A percentile compares a stretch with the other conserved stretches of the same genome.
Evolutionary conservation across 495 filamentous ascomycete species (phyloP).

Genomic region (Niebla homalea): DNA sequence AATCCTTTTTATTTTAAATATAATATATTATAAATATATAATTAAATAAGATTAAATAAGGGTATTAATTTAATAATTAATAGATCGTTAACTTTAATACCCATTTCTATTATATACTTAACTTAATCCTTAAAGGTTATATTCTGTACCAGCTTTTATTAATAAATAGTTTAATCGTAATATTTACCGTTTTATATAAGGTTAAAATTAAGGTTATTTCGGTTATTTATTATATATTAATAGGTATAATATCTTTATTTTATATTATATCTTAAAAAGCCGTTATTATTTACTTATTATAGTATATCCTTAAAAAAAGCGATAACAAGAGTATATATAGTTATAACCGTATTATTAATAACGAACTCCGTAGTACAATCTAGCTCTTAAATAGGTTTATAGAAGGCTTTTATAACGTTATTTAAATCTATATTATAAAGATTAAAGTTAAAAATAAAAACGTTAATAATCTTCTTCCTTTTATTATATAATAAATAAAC

Average conservation of each 20-base stretch:
- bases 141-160: background rate
- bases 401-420: conserved; percentile 2
- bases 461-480: background rate
- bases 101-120: background rate
- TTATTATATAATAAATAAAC: conserved; percentile 2
- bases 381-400: conserved; percentile 1
- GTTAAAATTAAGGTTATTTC: background rate
- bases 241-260: background rate
- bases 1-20: background rate
- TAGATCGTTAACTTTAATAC: background rate
- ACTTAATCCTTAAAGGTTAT: background rate
- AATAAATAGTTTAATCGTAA: background rate
- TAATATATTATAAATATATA: background rate
- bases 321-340: conserved; percentile 1
- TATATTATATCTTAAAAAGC: conserved; percentile 3
- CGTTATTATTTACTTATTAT: background rate
- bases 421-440: conserved; percentile 1
- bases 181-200: background rate
- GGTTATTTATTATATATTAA: background rate
- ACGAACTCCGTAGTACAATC: background rate
- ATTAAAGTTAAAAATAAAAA: conserved; percentile 2
- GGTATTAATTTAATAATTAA: background rate
- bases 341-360: conserved; percentile 4
- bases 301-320: background rate
- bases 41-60: background rate